Conservation (phyloP, 2,329 filamentous ascomycete genomes). For the Grosmannia clavigera region DNA sequence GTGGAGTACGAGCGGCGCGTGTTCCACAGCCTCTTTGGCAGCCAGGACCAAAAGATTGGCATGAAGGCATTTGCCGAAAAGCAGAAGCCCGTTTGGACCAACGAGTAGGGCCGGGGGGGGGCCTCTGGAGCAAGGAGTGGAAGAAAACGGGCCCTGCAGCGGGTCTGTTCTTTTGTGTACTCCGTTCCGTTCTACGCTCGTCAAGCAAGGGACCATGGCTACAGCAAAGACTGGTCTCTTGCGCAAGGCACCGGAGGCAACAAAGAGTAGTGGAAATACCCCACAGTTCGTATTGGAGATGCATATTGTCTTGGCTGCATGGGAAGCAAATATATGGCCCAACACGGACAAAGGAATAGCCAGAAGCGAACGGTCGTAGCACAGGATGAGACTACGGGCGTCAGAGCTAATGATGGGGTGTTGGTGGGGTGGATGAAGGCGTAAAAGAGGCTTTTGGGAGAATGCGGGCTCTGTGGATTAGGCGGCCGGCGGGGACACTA, state of each 20-base stretch:
- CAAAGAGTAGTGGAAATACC: neutral
- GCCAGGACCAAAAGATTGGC: slow-evolving; percentile 92
- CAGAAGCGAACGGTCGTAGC: neutral
- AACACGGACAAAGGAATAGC: neutral
- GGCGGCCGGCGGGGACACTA: neutral
- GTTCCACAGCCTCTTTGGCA: slow-evolving; percentile 89
- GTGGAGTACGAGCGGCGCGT: slow-evolving; percentile 89
- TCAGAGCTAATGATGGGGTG: too few relatives aligned
- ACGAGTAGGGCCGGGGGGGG: slow-evolving; percentile 43
- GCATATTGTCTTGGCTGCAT: too few relatives aligned
- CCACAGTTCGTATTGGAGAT: neutral
- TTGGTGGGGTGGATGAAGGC: too few relatives aligned
- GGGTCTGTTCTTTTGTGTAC: neutral
- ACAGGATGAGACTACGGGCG: neutral
- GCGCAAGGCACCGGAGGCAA: neutral
- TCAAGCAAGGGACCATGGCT: neutral
- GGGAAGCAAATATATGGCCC: neutral
- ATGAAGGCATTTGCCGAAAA: slow-evolving; percentile 95
- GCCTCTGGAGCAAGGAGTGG: neutral
- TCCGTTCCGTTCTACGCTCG: neutral
- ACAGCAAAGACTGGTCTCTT: neutral
- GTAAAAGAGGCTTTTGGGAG: neutral
- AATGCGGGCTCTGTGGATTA: neutral
- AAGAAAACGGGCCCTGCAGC: too few relatives aligned
- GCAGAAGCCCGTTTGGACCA: slow-evolving; percentile 80